phyloP scores from a whole-genome alignment of 305 asterid species.

The Andrographis paniculata region DNA sequence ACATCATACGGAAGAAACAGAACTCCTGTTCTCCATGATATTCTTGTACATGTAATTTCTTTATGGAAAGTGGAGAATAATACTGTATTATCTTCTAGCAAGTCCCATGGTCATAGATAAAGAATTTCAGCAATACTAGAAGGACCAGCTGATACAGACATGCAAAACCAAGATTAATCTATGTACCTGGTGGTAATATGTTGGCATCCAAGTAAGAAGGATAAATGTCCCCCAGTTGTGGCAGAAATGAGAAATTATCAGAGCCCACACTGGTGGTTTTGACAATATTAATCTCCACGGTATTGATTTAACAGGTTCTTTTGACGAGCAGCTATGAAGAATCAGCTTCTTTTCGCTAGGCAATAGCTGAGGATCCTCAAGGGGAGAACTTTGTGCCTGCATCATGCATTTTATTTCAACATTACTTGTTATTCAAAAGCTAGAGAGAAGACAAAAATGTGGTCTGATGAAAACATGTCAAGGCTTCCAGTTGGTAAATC shows the following conservation, averaged over 20 bases:
- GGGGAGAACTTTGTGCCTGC: constrained; percentile 83
- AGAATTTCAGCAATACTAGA: too few relatives aligned
- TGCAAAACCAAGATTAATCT: constrained; percentile 1
- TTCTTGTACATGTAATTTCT: too few relatives aligned
- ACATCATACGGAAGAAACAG: too few relatives aligned
- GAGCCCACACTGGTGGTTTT: constrained; percentile 84
- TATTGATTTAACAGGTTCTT: constrained; percentile 70
- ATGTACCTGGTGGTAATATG: constrained; percentile 82
- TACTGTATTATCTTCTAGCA: too few relatives aligned
- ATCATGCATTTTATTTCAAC: constrained; percentile 17
- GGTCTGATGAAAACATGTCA: too few relatives aligned
- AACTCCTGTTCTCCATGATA: too few relatives aligned
- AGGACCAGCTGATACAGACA: neutral
- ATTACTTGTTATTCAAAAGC: constrained; percentile 9
- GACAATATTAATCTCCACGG: constrained; percentile 83
- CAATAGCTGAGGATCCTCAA: constrained; percentile 59
- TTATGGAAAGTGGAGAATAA: too few relatives aligned
- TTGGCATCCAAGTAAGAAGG: constrained; percentile 95
- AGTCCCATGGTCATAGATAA: too few relatives aligned
- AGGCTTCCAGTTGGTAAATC: constrained; percentile 14
- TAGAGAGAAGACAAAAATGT: too few relatives aligned
- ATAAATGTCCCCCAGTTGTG: constrained; percentile 98
- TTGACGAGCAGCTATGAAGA: constrained; percentile 43
- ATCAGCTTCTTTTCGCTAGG: constrained; percentile 74
- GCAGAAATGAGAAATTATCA: constrained; percentile 74